Percentiles rank a stretch among this genome's conserved stretches.
phyloP scores from a whole-genome alignment of 345 rosid genomes.

The Mallotus nudiflorus region DNA sequence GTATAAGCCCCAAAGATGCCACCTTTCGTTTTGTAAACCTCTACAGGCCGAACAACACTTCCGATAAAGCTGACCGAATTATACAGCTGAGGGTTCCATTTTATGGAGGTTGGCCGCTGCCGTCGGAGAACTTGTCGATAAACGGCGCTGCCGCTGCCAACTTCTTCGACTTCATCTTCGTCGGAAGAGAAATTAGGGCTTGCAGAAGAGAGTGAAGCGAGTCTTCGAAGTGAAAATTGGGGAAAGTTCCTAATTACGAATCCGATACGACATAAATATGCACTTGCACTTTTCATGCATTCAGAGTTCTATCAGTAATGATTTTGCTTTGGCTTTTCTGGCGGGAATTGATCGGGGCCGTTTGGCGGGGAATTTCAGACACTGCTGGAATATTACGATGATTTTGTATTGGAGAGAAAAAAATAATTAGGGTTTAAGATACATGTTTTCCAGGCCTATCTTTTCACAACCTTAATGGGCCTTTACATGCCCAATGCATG shows the following conservation, averaged over 20 bases:
- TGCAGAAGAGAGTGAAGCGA: constrained; percentile 24
- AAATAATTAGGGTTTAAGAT: too few relatives aligned
- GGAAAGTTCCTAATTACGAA: constrained; percentile 29
- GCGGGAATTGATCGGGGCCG: not conserved
- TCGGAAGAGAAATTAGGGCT: constrained; percentile 30
- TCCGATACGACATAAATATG: constrained; percentile 19
- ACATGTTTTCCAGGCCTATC: too few relatives aligned
- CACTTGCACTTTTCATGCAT: constrained; percentile 49
- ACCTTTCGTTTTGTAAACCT: constrained; percentile 9
- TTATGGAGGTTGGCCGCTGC: constrained; percentile 55
- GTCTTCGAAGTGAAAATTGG: constrained; percentile 24
- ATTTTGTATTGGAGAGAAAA: too few relatives aligned
- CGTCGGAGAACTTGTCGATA: constrained; percentile 49
- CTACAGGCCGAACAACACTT: constrained; percentile 39
- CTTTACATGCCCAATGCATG: too few relatives aligned
- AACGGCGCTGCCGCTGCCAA: constrained; percentile 48
- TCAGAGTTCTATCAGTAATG: not conserved
- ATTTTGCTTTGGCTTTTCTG: not conserved
- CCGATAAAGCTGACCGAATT: constrained; percentile 67
- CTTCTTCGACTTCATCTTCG: constrained; percentile 29
- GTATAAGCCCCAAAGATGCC: constrained; percentile 44
- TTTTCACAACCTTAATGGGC: too few relatives aligned
- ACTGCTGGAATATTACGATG: too few relatives aligned
- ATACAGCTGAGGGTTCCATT: constrained; percentile 24
- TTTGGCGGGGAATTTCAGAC: too few relatives aligned